Evolutionary conservation across 768 basidiomycete genomes (phyloP).

Genomic region (Rhizopogon vulgaris): DNA sequence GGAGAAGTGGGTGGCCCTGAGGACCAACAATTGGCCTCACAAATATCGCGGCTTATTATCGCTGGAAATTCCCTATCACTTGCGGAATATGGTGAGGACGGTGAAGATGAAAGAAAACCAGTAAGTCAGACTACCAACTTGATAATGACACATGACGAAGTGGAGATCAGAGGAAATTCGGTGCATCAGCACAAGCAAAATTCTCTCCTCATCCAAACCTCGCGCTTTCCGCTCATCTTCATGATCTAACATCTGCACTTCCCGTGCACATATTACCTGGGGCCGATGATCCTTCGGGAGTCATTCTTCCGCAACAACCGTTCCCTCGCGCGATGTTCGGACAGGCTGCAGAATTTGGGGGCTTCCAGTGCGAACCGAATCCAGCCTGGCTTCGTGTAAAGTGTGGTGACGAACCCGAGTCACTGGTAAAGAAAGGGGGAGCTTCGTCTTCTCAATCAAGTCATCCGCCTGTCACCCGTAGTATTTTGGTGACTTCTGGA

Average conservation of each 20-base stretch:
- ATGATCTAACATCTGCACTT: constrained; percentile 70
- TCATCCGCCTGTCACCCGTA: constrained; percentile 34
- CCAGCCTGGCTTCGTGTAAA: constrained; percentile 77
- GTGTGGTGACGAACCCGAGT: constrained; percentile 27
- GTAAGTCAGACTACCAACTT: constrained; percentile 32
- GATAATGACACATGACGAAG: constrained; percentile 6
- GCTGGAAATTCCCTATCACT: constrained; percentile 84
- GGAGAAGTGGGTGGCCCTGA: constrained; percentile 73
- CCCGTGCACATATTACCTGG: constrained; percentile 90
- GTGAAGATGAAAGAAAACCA: constrained; percentile 46
- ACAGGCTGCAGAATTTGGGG: constrained; percentile 43
- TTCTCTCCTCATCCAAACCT: constrained; percentile 75
- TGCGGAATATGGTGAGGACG: constrained; percentile 26
- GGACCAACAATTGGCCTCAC: constrained; percentile 59
- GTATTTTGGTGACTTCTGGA: constrained; percentile 80
- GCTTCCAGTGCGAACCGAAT: constrained; percentile 80
- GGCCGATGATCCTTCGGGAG: constrained; percentile 79
- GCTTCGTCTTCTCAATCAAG: constrained; percentile 1
- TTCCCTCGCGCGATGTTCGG: constrained; percentile 92
- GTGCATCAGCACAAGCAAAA: constrained; percentile 43
- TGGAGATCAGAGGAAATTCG: constrained; percentile 52
- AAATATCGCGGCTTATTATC: constrained; percentile 80
- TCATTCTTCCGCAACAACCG: constrained; percentile 89
- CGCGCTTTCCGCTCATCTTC: constrained; percentile 60
- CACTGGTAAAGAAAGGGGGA: neutral